These are phyloP conservation scores for Bryum argenteum DNA, from an alignment of 225 moss, liverwort and hornwort genomes.

Conservation along the genomic window DNA sequence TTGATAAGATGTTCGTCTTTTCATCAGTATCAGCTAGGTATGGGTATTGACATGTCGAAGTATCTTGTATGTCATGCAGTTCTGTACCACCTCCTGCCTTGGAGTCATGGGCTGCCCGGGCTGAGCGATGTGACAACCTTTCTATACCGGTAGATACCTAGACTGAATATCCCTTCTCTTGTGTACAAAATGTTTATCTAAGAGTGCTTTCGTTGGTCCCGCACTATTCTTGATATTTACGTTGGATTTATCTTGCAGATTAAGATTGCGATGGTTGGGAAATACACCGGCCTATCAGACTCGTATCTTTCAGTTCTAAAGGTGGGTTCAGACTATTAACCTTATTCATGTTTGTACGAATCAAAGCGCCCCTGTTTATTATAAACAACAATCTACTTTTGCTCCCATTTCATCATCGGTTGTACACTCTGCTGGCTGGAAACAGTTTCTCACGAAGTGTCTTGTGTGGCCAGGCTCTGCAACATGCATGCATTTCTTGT, in stretches of 20 bases:
- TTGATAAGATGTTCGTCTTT: neutral
- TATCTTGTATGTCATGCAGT: conserved; percentile 23
- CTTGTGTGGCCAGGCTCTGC: conserved; percentile 56
- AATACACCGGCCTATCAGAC: conserved; percentile 90
- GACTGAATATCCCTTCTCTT: neutral
- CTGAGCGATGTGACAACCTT: conserved; percentile 48
- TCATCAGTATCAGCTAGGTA: neutral
- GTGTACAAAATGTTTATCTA: neutral
- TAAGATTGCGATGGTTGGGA: conserved; percentile 95
- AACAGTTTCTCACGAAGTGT: neutral
- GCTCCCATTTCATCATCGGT: neutral
- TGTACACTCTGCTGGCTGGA: neutral
- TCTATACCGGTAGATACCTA: conserved; percentile 33
- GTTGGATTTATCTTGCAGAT: conserved; percentile 57
- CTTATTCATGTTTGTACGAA: neutral
- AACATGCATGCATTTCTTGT: conserved; percentile 77
- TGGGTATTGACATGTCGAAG: neutral
- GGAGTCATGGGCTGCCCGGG: conserved; percentile 46
- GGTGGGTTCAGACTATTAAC: conserved; percentile 33
- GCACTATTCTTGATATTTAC: conserved; percentile 1
- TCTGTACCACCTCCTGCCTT: conserved; percentile 49
- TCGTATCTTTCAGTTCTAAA: conserved; percentile 88
- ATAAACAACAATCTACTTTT: neutral
- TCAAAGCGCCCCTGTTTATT: neutral
- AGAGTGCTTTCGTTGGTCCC: neutral